Percentiles rank a stretch among this genome's conserved stretches.
phyloP scores from a whole-genome alignment of 192 early-diverging fungal species.

The Helicostylum pulchrum region DNA sequence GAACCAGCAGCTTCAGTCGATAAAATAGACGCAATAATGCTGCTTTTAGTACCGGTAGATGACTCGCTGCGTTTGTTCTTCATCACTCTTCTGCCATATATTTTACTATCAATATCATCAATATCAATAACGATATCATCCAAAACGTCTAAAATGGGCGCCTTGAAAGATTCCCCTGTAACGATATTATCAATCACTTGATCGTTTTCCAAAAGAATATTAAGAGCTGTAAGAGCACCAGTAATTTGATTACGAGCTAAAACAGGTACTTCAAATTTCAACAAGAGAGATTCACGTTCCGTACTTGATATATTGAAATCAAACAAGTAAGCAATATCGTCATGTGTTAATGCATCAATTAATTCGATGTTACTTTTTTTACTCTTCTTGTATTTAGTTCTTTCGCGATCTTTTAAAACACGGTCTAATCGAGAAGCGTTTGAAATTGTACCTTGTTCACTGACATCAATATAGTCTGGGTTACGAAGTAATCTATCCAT shows the following conservation, averaged over 20 bases:
- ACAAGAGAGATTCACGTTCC: neutral
- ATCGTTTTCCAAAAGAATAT: conserved; percentile 24
- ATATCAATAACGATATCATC: neutral
- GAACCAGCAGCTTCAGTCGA: too few relatives aligned
- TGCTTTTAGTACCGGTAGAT: too few relatives aligned
- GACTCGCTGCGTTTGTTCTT: too few relatives aligned
- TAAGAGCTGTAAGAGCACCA: conserved; percentile 18
- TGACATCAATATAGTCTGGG: neutral
- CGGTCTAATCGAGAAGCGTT: neutral
- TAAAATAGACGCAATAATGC: too few relatives aligned
- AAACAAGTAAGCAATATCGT: neutral
- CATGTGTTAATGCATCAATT: neutral
- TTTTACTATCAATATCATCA: too few relatives aligned
- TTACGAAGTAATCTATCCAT: neutral
- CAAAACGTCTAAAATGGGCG: neutral
- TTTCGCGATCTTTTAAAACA: neutral
- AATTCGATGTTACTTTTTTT: neutral
- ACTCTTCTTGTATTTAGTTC: neutral
- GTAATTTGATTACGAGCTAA: neutral
- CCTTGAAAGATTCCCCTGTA: neutral
- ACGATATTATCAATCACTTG: conserved; percentile 1
- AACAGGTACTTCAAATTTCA: conserved; percentile 7
- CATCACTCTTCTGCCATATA: neutral
- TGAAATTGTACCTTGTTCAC: neutral
- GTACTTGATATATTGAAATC: neutral